phyloP scores from a whole-genome alignment of 2,329 filamentous ascomycete species.

The Botryosphaeria agaves region DNA sequence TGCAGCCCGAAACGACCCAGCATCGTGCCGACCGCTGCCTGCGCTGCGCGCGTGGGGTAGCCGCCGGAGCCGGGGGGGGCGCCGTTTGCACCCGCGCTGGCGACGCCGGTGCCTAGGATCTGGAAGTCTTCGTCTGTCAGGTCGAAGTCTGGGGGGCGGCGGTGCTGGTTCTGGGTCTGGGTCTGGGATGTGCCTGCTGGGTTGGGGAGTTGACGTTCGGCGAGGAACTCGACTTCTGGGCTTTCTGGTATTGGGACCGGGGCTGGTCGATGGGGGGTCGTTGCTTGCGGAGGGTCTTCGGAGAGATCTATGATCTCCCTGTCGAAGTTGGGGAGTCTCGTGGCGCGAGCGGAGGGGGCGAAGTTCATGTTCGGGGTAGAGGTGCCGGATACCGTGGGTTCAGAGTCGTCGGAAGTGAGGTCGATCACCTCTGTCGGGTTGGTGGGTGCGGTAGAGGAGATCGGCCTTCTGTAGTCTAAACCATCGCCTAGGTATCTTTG shows the following conservation, averaged over 20 bases:
- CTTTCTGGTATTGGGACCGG: slow-evolving; percentile 10
- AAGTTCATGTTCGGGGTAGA: slow-evolving; percentile 9
- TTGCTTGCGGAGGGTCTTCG: slow-evolving; percentile 5
- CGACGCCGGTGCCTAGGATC: slow-evolving; percentile 3
- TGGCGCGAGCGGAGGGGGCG: slow-evolving; percentile 10
- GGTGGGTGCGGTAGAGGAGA: slow-evolving; percentile 15
- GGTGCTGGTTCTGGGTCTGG: slow-evolving; percentile 1
- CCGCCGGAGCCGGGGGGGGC: not conserved
- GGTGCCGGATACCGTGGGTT: slow-evolving; percentile 10
- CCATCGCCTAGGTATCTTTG: slow-evolving; percentile 33
- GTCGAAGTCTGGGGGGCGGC: not conserved
- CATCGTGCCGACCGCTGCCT: too few relatives aligned
- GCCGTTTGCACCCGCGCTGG: slow-evolving; percentile 2
- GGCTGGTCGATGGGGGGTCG: slow-evolving; percentile 4
- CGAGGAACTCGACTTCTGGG: slow-evolving; percentile 34
- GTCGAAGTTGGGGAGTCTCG: slow-evolving; percentile 22
- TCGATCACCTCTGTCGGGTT: slow-evolving; percentile 14
- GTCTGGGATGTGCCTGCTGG: slow-evolving; percentile 1
- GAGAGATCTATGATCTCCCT: slow-evolving; percentile 24
- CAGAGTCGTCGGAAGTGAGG: slow-evolving; percentile 18
- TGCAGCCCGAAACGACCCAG: too few relatives aligned
- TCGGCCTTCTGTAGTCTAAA: slow-evolving; percentile 35
- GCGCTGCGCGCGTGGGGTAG: not conserved
- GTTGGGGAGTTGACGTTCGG: slow-evolving; percentile 7
- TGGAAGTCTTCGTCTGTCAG: slow-evolving; percentile 1